These are phyloP conservation scores for Canariomyces notabilis DNA, from an alignment of 2,329 filamentous ascomycete genomes.

Conservation along the genomic window DNA sequence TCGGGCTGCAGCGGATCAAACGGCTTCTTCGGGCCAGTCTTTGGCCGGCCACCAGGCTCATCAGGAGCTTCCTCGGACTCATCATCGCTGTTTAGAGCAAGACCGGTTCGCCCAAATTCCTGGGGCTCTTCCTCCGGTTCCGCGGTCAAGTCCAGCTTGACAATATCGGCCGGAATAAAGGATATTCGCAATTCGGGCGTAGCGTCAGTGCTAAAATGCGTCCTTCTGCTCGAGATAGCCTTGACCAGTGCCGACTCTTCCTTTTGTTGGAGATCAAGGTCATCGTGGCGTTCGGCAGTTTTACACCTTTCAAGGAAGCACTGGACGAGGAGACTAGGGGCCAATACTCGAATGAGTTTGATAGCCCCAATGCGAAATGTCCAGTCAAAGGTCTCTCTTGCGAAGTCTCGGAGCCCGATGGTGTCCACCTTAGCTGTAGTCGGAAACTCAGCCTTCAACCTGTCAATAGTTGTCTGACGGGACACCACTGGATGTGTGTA, in stretches of 20 bases:
- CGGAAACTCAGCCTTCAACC: constrained; percentile 46
- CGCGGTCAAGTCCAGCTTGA: constrained; percentile 67
- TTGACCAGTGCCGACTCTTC: constrained; percentile 54
- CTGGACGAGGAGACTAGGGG: constrained; percentile 67
- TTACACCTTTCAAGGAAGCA: constrained; percentile 40
- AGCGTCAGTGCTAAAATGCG: constrained; percentile 69
- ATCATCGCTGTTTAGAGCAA: constrained; percentile 62
- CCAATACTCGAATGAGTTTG: constrained; percentile 77
- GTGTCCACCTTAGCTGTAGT: constrained; percentile 65
- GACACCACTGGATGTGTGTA: constrained; percentile 88
- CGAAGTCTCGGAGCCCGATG: constrained; percentile 64
- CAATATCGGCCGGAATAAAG: constrained; percentile 70
- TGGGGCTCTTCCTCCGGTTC: constrained; percentile 61
- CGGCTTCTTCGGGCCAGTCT: constrained; percentile 29
- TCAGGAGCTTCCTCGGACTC: constrained; percentile 43
- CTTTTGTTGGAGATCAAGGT: constrained; percentile 35
- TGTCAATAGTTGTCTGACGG: constrained; percentile 48
- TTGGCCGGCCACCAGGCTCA: constrained; percentile 20
- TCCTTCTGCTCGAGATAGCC: constrained; percentile 61
- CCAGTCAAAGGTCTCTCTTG: constrained; percentile 82
- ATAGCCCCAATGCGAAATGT: constrained; percentile 69
- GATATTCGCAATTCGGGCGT: constrained; percentile 73
- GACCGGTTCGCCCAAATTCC: constrained; percentile 44
- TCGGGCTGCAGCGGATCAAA: constrained; percentile 65
- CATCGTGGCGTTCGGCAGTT: constrained; percentile 22